These are phyloP conservation scores for Tuber umbilicatum DNA, from an alignment of 495 filamentous ascomycete species.

Conservation along the genomic window DNA sequence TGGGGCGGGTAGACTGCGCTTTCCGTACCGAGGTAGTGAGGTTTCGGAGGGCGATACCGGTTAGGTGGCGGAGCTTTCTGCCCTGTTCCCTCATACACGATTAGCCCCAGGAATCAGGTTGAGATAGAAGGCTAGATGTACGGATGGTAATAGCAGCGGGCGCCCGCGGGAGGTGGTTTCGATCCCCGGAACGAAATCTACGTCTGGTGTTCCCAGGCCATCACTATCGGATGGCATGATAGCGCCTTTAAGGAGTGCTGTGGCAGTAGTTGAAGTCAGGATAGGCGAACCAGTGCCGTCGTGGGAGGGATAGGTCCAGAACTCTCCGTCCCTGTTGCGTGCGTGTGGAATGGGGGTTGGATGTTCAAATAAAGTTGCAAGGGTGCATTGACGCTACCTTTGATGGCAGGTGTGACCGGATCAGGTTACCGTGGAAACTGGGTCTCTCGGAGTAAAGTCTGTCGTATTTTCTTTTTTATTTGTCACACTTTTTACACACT, in stretches of 20 bases:
- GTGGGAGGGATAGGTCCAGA: neutral
- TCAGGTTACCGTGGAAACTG: neutral
- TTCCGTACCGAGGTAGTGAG: constrained; percentile 53
- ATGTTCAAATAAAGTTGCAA: constrained; percentile 5
- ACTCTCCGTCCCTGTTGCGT: neutral
- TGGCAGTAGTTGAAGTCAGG: neutral
- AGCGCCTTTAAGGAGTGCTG: neutral
- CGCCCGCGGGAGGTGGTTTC: constrained; percentile 12
- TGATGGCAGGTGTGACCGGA: neutral
- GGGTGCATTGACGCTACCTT: constrained; percentile 1
- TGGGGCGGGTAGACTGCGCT: constrained; percentile 50
- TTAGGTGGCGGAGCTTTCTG: constrained; percentile 79
- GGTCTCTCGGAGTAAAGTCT: neutral
- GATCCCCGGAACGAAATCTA: constrained; percentile 6
- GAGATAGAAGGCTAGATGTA: constrained; percentile 2
- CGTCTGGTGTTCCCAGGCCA: constrained; percentile 2
- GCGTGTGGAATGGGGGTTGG: constrained; percentile 1
- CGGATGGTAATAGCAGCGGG: constrained; percentile 22
- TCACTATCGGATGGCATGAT: constrained; percentile 33
- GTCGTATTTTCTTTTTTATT: neutral
- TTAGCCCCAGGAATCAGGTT: constrained; percentile 3
- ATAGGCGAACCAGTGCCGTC: neutral
- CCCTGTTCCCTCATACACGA: constrained; percentile 52
- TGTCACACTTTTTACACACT: too few species aligned
- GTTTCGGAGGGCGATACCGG: constrained; percentile 82